Base-by-base conservation (phyloP, 176 grass and related monocot genomes). In the Elaeis guineensis region DNA sequence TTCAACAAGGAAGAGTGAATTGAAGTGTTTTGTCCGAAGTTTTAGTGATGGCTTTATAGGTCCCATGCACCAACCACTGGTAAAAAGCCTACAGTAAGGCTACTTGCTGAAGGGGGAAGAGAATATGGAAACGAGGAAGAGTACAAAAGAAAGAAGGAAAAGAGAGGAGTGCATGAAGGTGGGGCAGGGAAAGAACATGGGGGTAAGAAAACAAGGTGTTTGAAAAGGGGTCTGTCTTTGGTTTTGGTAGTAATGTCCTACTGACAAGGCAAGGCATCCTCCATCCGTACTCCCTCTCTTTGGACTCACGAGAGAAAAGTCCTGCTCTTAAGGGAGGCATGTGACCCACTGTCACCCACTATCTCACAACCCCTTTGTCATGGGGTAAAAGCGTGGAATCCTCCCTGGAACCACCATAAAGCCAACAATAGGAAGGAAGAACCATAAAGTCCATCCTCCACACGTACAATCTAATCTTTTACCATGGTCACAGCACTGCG, bases 291-390 rank as follows among this genome's bases (percentile, higher is more conserved):
- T 44, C 35, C 35, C 8, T 44, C 6, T 44, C 35, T 12, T 44
- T 44, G 35, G 24, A 14, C 58, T 18, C 58, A 30, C 16, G 9
- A 17, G 58, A 19, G n/a, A 61, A 29, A 61, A 61, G 25, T 39
- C 58, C 25, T 61, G 24, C 25, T 39, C n/a, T 35, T 61, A n/a
- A 39, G 58, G n/a, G 25, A 35, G 25, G 28, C 58, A 61, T 61
- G 58, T 61, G 58, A 61, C 58, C n/a, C 58, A 32, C 58, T 61
- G 58, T 32, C 58, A 19, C 12, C 9, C 16, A 61, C 58, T 61
- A 61, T 30, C 24, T n/a, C n/a, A 18, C 28, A 61, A 32, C 24
- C 24, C 24, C 25, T 35, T 39, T 60, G 24, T 17, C 7, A 28
- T 29, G 5, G 14, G 16, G 52, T 54, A n/a, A 54, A 21, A 55